phyloP scores from a whole-genome alignment of 495 filamentous ascomycete species.

The Neurospora tetraspora region DNA sequence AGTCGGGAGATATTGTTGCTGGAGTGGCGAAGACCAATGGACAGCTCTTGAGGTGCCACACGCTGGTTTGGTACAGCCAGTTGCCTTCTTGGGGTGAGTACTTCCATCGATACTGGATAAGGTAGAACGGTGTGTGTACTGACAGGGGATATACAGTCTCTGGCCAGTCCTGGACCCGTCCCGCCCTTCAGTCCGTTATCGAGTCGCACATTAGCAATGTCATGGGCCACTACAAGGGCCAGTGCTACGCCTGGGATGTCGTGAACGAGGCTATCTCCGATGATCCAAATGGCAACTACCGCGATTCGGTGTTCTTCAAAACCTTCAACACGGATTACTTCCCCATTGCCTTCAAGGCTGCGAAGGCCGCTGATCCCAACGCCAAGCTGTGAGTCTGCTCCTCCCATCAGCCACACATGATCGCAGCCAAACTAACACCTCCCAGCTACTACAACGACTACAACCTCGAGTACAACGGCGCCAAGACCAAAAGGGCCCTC shows the following conservation, averaged over 20 bases:
- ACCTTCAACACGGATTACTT: constrained; percentile 39
- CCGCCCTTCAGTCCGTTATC: constrained; percentile 35
- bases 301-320: constrained; percentile 27
- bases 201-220: constrained; percentile 42
- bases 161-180: constrained; percentile 36
- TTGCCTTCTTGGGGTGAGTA: constrained; percentile 43
- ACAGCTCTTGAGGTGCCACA: constrained; percentile 49
- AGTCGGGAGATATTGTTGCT: constrained; percentile 39
- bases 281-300: constrained; percentile 25
- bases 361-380: constrained; percentile 23
- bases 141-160: constrained; percentile 39
- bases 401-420: constrained; percentile 16
- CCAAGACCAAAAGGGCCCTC: constrained; percentile 38
- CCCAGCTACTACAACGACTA: constrained; percentile 59
- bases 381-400: constrained; percentile 20
- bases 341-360: constrained; percentile 37
- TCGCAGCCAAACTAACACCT: constrained; percentile 30
- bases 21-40: constrained; percentile 41
- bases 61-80: constrained; percentile 53
- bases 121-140: constrained; percentile 9
- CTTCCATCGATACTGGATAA: too few relatives aligned
- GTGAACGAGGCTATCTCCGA: constrained; percentile 44
- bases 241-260: constrained; percentile 42
- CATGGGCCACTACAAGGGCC: constrained; percentile 44
- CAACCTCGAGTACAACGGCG: constrained; percentile 46